A percentile compares a stretch with the other conserved stretches of the same genome.
Evolutionary conservation across 148 eudicot genomes (phyloP).

Genomic region (Rhododendron ovatum): DNA sequence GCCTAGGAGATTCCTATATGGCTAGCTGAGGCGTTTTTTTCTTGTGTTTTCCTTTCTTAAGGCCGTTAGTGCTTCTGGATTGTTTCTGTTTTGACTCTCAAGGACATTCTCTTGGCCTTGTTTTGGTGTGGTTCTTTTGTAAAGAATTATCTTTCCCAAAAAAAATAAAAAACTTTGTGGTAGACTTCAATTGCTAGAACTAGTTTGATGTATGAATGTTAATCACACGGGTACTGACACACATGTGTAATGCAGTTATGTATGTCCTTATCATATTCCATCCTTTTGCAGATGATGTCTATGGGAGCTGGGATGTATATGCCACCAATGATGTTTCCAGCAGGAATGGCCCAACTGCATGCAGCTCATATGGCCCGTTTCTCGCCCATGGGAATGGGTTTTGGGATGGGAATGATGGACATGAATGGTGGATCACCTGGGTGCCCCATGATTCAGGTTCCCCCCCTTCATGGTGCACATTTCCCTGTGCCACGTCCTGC

Average conservation of each 20-base stretch:
- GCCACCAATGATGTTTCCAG: slow-evolving; percentile 85
- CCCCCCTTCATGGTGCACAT: slow-evolving; percentile 43
- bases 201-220: neutral
- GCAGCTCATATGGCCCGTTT: slow-evolving; percentile 70
- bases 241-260: neutral
- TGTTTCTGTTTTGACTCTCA: neutral
- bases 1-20: neutral
- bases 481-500: slow-evolving; percentile 32
- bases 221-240: neutral
- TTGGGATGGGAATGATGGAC: slow-evolving; percentile 61
- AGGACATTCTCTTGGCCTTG: neutral
- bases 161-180: neutral
- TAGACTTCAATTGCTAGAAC: neutral
- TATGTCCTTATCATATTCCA: neutral
- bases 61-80: neutral
- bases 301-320: slow-evolving; percentile 92
- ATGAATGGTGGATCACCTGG: slow-evolving; percentile 46
- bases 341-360: slow-evolving; percentile 69
- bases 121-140: neutral
- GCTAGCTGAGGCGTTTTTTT: neutral
- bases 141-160: neutral
- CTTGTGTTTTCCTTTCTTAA: neutral
- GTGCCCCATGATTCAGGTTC: slow-evolving; percentile 38
- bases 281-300: slow-evolving; percentile 65
- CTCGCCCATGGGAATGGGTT: slow-evolving; percentile 63